Evolutionary conservation across 345 rosid species (phyloP).

Genomic region (Geranium rotundifolium): DNA sequence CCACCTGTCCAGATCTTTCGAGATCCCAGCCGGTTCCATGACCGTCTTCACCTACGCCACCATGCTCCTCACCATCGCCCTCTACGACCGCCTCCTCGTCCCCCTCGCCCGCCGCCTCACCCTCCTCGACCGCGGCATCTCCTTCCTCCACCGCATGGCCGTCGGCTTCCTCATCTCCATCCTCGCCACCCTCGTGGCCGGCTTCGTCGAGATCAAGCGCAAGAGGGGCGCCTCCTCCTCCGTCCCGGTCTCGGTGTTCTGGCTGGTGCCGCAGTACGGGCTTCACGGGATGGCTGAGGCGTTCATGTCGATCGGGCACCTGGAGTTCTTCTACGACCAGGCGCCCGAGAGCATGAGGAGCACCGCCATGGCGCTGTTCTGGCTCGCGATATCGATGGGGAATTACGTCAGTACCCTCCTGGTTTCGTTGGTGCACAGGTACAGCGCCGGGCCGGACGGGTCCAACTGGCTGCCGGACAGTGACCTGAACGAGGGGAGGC

Average conservation of each 20-base stretch:
- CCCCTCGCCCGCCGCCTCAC: slow-evolving; percentile 46
- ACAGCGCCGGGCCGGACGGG: slow-evolving; percentile 39
- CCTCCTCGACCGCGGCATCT: slow-evolving; percentile 72
- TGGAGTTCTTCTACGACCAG: slow-evolving; percentile 77
- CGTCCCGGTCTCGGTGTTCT: slow-evolving; percentile 57
- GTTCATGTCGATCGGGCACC: slow-evolving; percentile 75
- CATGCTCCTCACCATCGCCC: slow-evolving; percentile 54
- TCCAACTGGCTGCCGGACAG: slow-evolving; percentile 75
- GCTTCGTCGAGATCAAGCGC: slow-evolving; percentile 54
- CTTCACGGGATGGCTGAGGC: slow-evolving; percentile 89
- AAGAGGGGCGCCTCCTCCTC: slow-evolving; percentile 32
- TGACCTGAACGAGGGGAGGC: slow-evolving; percentile 57
- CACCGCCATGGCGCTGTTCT: slow-evolving; percentile 62
- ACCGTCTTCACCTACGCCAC: slow-evolving; percentile 64
- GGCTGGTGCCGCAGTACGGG: slow-evolving; percentile 67
- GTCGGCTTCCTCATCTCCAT: slow-evolving; percentile 62
- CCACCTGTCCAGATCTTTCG: slow-evolving; percentile 47
- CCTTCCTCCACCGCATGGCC: slow-evolving; percentile 72
- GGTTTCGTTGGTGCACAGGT: slow-evolving; percentile 55
- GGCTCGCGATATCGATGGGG: slow-evolving; percentile 62
- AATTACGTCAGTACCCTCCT: slow-evolving; percentile 61
- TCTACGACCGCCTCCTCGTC: slow-evolving; percentile 62
- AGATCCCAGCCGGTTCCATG: slow-evolving; percentile 85
- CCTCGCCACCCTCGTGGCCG: slow-evolving; percentile 69
- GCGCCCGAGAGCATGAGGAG: slow-evolving; percentile 91